These are phyloP conservation scores for Globisporangium ultimum DNA, from an alignment of 352 stramenopile species.

Conservation along the genomic window DNA sequence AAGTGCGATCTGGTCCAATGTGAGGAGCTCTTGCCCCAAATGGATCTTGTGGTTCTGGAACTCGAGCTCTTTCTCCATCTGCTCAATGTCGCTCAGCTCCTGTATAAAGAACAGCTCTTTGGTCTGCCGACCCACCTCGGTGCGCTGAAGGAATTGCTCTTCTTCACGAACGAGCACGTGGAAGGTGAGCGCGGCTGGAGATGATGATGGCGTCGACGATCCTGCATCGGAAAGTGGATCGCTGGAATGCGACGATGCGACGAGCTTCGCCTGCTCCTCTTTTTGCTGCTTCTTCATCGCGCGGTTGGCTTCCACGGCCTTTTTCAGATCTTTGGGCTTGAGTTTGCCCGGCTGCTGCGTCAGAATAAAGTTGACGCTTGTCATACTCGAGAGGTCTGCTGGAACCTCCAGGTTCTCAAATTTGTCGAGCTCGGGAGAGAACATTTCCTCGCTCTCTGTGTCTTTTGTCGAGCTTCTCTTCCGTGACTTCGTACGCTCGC, in stretches of 20 bases:
- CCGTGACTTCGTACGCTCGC: constrained; percentile 7
- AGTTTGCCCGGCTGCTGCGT: constrained; percentile 88
- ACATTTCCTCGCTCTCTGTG: constrained; percentile 5
- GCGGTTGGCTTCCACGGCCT: constrained; percentile 78
- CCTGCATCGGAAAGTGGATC: constrained; percentile 2
- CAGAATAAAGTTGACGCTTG: constrained; percentile 79
- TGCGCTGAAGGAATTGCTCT: constrained; percentile 30
- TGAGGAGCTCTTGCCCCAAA: constrained; percentile 59
- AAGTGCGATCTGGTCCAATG: constrained; percentile 33
- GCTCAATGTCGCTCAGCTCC: constrained; percentile 67
- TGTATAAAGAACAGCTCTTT: constrained; percentile 86
- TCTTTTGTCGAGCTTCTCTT: constrained; percentile 6
- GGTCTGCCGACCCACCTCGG: constrained; percentile 44
- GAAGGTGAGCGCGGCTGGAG: constrained; percentile 38
- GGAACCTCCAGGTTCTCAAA: constrained; percentile 73
- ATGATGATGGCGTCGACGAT: background rate
- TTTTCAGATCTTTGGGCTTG: constrained; percentile 89
- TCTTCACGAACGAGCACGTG: constrained; percentile 55
- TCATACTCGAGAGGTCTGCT: constrained; percentile 42
- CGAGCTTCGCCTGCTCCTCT: constrained; percentile 54
- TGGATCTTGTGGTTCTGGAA: constrained; percentile 80
- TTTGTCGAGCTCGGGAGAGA: constrained; percentile 18
- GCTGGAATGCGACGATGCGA: constrained; percentile 1
- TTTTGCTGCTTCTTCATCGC: constrained; percentile 59
- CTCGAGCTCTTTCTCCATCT: constrained; percentile 76